Percentiles rank a stretch among this genome's conserved stretches.
These are phyloP conservation scores for Heliamphora exappendiculata DNA, from an alignment of 148 eudicot species.

Conservation along the genomic window DNA sequence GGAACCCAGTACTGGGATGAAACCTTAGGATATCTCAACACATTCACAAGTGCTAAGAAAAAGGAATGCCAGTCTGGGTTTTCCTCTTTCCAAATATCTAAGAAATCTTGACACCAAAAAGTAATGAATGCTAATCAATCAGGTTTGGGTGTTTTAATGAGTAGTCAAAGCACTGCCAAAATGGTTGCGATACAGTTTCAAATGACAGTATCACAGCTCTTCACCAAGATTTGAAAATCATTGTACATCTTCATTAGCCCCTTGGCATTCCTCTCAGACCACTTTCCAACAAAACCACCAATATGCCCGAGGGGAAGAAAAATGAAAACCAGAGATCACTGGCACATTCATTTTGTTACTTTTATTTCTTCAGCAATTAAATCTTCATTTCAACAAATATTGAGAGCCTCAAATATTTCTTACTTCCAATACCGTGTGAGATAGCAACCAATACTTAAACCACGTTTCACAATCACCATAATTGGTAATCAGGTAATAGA, in stretches of 20 bases:
- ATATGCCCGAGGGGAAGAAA: background rate
- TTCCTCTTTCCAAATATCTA: background rate
- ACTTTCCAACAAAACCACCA: background rate
- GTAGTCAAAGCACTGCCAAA: background rate
- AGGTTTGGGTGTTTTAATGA: background rate
- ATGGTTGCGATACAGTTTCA: background rate
- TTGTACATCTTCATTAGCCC: background rate
- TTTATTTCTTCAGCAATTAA: background rate
- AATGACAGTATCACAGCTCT: background rate
- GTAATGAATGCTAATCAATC: background rate
- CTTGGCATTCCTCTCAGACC: background rate
- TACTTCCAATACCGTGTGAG: background rate
- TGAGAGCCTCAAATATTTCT: background rate
- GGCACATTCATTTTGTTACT: background rate
- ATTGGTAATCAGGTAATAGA: background rate
- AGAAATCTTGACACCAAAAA: background rate
- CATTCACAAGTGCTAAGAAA: background rate
- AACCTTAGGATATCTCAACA: background rate
- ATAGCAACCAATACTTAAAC: background rate
- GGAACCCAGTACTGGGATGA: background rate
- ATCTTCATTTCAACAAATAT: background rate
- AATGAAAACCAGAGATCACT: background rate
- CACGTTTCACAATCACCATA: background rate
- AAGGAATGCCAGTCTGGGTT: background rate
- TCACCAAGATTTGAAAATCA: background rate